Evolutionary conservation across 257 asterid species (phyloP).

Genomic region (Fraxinus anomala): DNA sequence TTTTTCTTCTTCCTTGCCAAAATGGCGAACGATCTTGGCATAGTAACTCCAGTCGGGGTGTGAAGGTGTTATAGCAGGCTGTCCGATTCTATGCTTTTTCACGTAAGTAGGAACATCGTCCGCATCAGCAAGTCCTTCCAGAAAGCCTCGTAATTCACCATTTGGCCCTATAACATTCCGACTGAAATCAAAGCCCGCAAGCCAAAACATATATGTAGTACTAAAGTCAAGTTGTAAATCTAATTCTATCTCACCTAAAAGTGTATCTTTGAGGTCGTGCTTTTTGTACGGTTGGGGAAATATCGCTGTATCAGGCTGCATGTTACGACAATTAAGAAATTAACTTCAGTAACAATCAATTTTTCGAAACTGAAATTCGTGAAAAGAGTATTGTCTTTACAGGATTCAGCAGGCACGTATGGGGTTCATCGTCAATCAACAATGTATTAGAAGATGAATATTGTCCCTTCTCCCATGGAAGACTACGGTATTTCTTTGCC

Average conservation of each 20-base stretch:
- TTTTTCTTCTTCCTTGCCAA: background rate
- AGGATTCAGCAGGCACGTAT: constrained; percentile 47
- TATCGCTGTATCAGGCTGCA: constrained; percentile 56
- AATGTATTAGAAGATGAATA: constrained; percentile 50
- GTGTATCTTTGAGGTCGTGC: constrained; percentile 30
- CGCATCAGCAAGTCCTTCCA: constrained; percentile 42
- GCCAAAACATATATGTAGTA: background rate
- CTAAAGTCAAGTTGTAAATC: background rate
- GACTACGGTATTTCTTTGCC: constrained; percentile 21
- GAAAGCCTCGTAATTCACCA: constrained; percentile 44
- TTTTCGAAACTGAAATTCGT: background rate
- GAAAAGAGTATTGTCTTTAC: constrained; percentile 16
- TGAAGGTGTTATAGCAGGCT: constrained; percentile 37
- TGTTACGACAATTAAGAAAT: background rate
- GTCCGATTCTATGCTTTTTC: constrained; percentile 48
- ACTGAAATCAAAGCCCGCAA: background rate
- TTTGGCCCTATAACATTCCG: constrained; percentile 26
- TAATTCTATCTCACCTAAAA: constrained; percentile 35
- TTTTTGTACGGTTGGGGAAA: constrained; percentile 44
- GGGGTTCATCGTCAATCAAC: constrained; percentile 56
- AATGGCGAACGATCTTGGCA: constrained; percentile 22
- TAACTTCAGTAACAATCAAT: background rate
- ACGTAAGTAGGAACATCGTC: constrained; percentile 52
- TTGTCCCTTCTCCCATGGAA: constrained; percentile 29
- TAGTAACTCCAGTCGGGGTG: constrained; percentile 55